Base-by-base conservation (phyloP, 306 rosid species). In the Malus sylvestris region DNA sequence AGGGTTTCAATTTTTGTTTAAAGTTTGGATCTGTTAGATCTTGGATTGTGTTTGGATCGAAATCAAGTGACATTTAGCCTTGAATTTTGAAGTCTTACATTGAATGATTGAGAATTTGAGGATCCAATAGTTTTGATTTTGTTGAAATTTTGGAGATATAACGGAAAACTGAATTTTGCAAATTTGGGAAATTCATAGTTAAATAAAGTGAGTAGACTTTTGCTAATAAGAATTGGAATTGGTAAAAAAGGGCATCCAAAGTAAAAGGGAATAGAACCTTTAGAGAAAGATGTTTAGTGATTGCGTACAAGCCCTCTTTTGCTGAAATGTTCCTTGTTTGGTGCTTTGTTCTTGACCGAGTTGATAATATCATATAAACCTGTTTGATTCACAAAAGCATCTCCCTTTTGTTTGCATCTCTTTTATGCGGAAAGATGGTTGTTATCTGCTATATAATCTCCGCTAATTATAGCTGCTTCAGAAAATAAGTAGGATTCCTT, bases 11-110 rank as follows among this genome's bases (percentile, higher is more conserved):
- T 49, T 20, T 53, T 66, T 52, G 55, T 78, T 70, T 61, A 51
- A 20, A 40, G 33, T 71, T 64, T 73, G 72, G 30, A 78, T 61
- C 40, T 55, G 59, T 73, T 63, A 76, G 16, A 11, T 83, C 64
- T 73, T 63, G 80, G 57, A 23, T 81, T 75, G 70, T 27, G 63
- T 65, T 60, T 75, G 75, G 62, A 76, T 33, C 82, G 81, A 74
- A 61, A 65, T 35, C 53, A 55, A 68, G 45, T 67, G 22, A 45
- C 38, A 32, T 79, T 80, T 67, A 49, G 11, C 78, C 68, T 20
- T 27, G 12, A 10, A 57, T n/a, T 22, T 57, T 9, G 62, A 49
- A 16, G 20, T 62, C 4, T 15, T 14, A 29, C n/a, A 62, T 29
- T 30, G 38, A 63, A 12, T 29, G 12, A 16, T 29, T 13, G 68